phyloP scores from a whole-genome alignment of 257 asterid genomes.

The Nicotiana obtusifolia region DNA sequence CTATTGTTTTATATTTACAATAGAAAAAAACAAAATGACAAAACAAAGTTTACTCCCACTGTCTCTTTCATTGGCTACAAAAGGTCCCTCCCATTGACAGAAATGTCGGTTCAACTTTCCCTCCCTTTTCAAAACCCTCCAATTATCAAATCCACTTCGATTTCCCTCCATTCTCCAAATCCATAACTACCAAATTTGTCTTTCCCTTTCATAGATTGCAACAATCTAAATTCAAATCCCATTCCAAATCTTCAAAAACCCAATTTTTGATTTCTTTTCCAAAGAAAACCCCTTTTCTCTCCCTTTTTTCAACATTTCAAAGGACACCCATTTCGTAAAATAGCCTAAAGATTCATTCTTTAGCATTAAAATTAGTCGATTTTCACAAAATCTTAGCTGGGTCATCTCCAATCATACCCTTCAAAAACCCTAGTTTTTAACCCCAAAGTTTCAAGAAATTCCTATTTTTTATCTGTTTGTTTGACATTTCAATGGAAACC shows the following conservation, averaged over 20 bases:
- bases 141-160: background rate
- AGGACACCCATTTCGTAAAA: background rate
- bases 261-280: slow-evolving; percentile 4
- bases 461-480: too few relatives aligned
- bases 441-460: too few relatives aligned
- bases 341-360: slow-evolving; percentile 10
- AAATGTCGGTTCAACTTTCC: slow-evolving; percentile 16
- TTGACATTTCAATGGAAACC: slow-evolving; percentile 18
- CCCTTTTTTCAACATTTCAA: slow-evolving; percentile 25
- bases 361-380: slow-evolving; percentile 3
- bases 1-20: too few relatives aligned
- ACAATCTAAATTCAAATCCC: slow-evolving; percentile 16
- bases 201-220: background rate
- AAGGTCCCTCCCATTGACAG: background rate
- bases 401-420: too few relatives aligned
- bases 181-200: background rate
- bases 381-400: background rate
- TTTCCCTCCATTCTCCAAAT: background rate
- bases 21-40: too few relatives aligned
- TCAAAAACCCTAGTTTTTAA: too few relatives aligned
- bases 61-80: too few relatives aligned
- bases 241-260: background rate
- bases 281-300: background rate
- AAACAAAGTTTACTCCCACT: too few relatives aligned
- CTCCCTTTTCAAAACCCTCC: slow-evolving; percentile 26